Base-by-base conservation (phyloP, 805 yeast genomes). In the Pichia insulana region DNA sequence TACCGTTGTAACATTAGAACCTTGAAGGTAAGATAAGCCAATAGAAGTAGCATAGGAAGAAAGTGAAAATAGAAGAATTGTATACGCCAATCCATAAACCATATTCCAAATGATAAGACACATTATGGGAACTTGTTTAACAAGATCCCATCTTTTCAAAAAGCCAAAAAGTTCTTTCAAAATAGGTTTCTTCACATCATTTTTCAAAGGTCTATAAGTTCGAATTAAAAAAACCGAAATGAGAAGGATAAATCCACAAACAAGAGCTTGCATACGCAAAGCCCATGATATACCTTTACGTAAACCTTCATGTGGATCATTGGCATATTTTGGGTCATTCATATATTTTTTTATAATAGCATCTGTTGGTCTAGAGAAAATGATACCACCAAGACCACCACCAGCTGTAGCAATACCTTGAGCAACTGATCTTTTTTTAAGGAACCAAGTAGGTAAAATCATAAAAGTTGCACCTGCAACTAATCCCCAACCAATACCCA, bases 371-470 rank as follows among this genome's bases (percentile, higher is more conserved):
- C 72, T 51, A 6, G 74, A 60, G 53, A 68, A 71, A 20, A 70
- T 45, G 8, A 72, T 64, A 45, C 79, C 80, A 27, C 79, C 76
- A 1, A 73, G 50, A 32, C 80, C 80, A 4, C 76, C 66, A 9
- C 80, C 81, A 18, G 69, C 52, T 20, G 70, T 61, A 2, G 73
- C 65, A 20, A 73, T 54, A 4, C 80, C 79, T 52, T 68, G 63
- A 2, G 78, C 75, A 11, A 71, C 57, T 1, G 73, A 67, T 39
- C 68, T 60, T 28, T 55, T 58, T 25, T 65, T 63, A 15, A 68
- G 55, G 48, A 73, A 73, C 76, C 78, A 73, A n/a, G 70, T 65
- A 1, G 78, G 74, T 15, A 73, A 45, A 4, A 72, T 56, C 16
- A 71, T 37, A 30, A 56, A 50, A 5, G 51, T 36, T 1, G 64